These are phyloP conservation scores for Oxyria digyna DNA, from an alignment of 148 eudicot genomes.

Conservation along the genomic window DNA sequence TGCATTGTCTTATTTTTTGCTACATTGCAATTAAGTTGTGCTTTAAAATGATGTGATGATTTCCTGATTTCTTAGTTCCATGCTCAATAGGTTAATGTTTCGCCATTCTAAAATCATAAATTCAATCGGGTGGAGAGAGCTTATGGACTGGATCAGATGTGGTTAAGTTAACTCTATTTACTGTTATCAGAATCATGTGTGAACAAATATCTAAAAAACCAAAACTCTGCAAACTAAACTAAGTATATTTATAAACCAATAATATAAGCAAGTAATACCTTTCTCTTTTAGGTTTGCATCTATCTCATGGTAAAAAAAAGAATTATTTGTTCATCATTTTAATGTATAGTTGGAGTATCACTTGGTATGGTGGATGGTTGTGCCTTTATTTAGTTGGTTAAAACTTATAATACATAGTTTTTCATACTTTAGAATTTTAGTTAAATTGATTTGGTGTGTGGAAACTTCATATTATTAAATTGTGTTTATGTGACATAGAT, in stretches of 20 bases:
- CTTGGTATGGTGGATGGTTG: not conserved
- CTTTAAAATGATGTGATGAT: not conserved
- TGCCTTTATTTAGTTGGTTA: not conserved
- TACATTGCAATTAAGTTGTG: not conserved
- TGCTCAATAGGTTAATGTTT: not conserved
- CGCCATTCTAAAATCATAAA: not conserved
- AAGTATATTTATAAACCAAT: too few relatives aligned
- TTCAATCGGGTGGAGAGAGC: not conserved
- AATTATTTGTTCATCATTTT: not conserved
- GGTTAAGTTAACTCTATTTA: not conserved
- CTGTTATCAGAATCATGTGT: too few relatives aligned
- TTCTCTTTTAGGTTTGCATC: too few relatives aligned
- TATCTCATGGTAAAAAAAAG: too few relatives aligned
- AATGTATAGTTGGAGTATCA: not conserved
- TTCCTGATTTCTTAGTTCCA: not conserved
- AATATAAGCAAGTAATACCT: too few relatives aligned
- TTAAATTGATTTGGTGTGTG: not conserved
- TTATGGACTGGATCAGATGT: not conserved
- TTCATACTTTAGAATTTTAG: not conserved
- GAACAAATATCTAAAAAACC: too few relatives aligned
- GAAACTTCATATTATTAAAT: not conserved
- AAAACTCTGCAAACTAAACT: too few relatives aligned
- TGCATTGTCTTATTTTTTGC: not conserved
- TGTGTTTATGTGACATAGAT: not conserved
- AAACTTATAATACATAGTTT: not conserved